phyloP scores from a whole-genome alignment of 1,284 basidiomycete genomes.

The Peniophora sp. region DNA sequence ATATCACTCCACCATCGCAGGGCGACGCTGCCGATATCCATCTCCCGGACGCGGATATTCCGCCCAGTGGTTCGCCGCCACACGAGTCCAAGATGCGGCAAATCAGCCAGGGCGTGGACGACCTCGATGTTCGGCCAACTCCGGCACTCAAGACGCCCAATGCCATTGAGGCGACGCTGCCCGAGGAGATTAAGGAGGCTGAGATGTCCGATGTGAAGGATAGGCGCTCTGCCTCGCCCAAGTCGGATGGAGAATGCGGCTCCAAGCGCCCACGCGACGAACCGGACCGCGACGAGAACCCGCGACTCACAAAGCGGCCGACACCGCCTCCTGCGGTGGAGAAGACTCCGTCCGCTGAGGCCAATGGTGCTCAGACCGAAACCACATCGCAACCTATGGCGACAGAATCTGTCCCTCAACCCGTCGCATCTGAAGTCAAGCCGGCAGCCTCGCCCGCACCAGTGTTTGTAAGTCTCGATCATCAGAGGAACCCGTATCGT shows the following conservation, averaged over 20 bases:
- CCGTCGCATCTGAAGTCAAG: neutral
- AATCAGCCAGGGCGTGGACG: conserved; percentile 70
- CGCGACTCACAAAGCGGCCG: conserved; percentile 53
- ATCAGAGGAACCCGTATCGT: neutral
- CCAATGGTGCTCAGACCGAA: conserved; percentile 1
- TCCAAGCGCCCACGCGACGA: conserved; percentile 47
- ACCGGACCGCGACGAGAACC: conserved; percentile 46
- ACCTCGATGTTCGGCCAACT: conserved; percentile 45
- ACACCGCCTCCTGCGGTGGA: conserved; percentile 58
- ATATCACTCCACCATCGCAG: conserved; percentile 22
- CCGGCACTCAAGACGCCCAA: conserved; percentile 7
- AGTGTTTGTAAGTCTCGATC: conserved; percentile 5
- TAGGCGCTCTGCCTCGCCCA: neutral
- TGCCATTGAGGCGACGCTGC: neutral
- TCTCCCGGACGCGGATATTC: conserved; percentile 11
- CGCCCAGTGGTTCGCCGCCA: conserved; percentile 51
- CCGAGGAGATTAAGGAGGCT: neutral
- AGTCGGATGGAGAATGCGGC: conserved; percentile 3
- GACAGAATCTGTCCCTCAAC: neutral
- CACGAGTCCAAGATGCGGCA: conserved; percentile 67
- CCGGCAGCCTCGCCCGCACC: conserved; percentile 6
- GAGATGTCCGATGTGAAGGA: neutral
- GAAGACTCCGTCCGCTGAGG: conserved; percentile 6
- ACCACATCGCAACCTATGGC: conserved; percentile 6
- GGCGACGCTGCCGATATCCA: conserved; percentile 2